These are phyloP conservation scores for Castanopsis chinensis DNA, from an alignment of 306 rosid species.

Conservation along the genomic window DNA sequence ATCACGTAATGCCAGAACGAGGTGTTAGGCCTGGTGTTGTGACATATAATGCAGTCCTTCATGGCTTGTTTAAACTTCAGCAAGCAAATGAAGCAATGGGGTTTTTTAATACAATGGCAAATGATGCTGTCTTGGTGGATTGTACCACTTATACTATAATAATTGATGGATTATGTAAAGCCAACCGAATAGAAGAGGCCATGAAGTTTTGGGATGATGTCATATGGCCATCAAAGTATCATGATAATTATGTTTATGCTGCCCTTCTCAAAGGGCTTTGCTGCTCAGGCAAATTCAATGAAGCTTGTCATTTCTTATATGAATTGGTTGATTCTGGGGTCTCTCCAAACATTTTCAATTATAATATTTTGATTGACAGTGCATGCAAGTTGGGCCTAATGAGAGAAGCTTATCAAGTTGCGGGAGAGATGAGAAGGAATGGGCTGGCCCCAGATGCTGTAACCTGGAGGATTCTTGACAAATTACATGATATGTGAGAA, in stretches of 20 bases:
- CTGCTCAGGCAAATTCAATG: conserved; percentile 41
- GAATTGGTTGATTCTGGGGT: too few species aligned
- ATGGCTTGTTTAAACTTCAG: conserved; percentile 61
- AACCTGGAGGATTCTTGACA: too few species aligned
- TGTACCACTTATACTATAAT: conserved; percentile 57
- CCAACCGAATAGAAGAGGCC: conserved; percentile 66
- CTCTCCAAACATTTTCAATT: too few species aligned
- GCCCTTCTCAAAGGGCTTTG: conserved; percentile 78
- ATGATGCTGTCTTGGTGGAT: conserved; percentile 44
- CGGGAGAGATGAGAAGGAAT: conserved; percentile 79
- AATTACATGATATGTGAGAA: conserved; percentile 34
- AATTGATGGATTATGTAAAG: conserved; percentile 63
- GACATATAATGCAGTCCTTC: conserved; percentile 67
- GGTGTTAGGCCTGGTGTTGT: conserved; percentile 62
- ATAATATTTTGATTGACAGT: too few species aligned
- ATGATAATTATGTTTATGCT: conserved; percentile 79
- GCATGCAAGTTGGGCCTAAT: conserved; percentile 38
- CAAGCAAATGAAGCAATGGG: conserved; percentile 53
- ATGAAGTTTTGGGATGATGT: conserved; percentile 73
- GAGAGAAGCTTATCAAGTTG: conserved; percentile 67
- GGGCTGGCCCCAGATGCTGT: conserved; percentile 36
- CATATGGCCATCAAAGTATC: conserved; percentile 80
- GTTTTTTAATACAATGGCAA: conserved; percentile 42
- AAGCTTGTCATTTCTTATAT: conserved; percentile 32
- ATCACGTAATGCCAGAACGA: conserved; percentile 53